These are phyloP conservation scores for Talaromyces trachyspermus DNA, from an alignment of 495 filamentous ascomycete genomes.

Conservation along the genomic window DNA sequence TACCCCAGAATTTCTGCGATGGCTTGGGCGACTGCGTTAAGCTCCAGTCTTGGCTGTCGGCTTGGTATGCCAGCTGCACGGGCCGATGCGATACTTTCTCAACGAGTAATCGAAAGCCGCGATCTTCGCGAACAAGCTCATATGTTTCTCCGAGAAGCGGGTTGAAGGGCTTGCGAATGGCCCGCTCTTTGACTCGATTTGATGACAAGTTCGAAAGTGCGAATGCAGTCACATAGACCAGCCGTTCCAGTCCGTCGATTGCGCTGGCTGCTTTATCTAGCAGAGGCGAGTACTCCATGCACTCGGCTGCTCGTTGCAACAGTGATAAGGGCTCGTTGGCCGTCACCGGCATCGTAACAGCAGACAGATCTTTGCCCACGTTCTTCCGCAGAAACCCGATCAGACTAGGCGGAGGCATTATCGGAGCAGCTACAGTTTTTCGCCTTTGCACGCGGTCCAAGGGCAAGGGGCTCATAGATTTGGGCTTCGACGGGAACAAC, in stretches of 20 bases:
- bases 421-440: slow-evolving; percentile 60
- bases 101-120: slow-evolving; percentile 79
- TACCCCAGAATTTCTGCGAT: slow-evolving; percentile 97
- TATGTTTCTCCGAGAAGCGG: slow-evolving; percentile 95
- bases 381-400: slow-evolving; percentile 95
- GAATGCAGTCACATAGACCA: slow-evolving; percentile 83
- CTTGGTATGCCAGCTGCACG: slow-evolving; percentile 87
- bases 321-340: slow-evolving; percentile 89
- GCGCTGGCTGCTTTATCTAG: slow-evolving; percentile 65
- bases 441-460: slow-evolving; percentile 60
- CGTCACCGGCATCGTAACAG: slow-evolving; percentile 94
- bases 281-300: slow-evolving; percentile 79
- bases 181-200: slow-evolving; percentile 74
- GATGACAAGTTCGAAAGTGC: slow-evolving; percentile 77
- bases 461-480: slow-evolving; percentile 72
- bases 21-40: slow-evolving; percentile 80
- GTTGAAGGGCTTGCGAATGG: slow-evolving; percentile 96
- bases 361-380: slow-evolving; percentile 92
- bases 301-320: slow-evolving; percentile 80
- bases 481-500: slow-evolving; percentile 65
- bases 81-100: slow-evolving; percentile 93
- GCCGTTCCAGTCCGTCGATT: slow-evolving; percentile 53
- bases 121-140: slow-evolving; percentile 84
- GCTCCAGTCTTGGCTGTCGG: slow-evolving; percentile 75
- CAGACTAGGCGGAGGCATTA: slow-evolving; percentile 73